Percentiles rank a stretch among this genome's conserved stretches.
Conservation (phyloP, 805 yeast species). For the Diddensiella caesifluorescens region DNA sequence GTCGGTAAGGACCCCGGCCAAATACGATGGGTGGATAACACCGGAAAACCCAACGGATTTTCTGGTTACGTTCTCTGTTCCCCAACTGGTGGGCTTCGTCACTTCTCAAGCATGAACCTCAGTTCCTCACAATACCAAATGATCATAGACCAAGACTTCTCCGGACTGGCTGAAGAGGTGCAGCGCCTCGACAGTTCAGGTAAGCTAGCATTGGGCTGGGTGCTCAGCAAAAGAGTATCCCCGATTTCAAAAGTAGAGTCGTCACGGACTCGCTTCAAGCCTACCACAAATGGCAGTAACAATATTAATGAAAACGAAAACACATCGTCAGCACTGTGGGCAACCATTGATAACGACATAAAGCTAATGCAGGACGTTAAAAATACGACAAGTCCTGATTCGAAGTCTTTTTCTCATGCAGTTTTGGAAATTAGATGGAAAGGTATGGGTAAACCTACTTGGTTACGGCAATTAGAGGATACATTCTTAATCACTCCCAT, state of each 20-base stretch:
- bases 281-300: conserved; percentile 2
- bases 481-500: conserved; percentile 48
- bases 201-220: conserved; percentile 36
- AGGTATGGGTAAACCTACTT: conserved; percentile 31
- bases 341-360: conserved; percentile 32
- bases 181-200: conserved; percentile 13
- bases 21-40: conserved; percentile 24
- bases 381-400: conserved; percentile 1
- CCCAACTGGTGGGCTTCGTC: conserved; percentile 37
- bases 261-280: conserved; percentile 26
- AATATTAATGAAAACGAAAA: conserved; percentile 1
- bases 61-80: conserved; percentile 28
- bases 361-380: conserved; percentile 9
- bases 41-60: conserved; percentile 1
- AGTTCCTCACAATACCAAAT: conserved; percentile 6
- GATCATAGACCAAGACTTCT: conserved; percentile 6
- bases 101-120: conserved; percentile 24
- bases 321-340: conserved; percentile 31
- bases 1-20: conserved; percentile 38
- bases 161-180: conserved; percentile 10
- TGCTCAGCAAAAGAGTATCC: conserved; percentile 25
- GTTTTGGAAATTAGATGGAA: conserved; percentile 46
- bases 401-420: conserved; percentile 42
- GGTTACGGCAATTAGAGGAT: conserved; percentile 37
- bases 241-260: conserved; percentile 25